A percentile compares a stretch with the other conserved stretches of the same genome.
phyloP scores from a whole-genome alignment of 768 basidiomycete genomes.

The Mrakia hoshinonis region DNA sequence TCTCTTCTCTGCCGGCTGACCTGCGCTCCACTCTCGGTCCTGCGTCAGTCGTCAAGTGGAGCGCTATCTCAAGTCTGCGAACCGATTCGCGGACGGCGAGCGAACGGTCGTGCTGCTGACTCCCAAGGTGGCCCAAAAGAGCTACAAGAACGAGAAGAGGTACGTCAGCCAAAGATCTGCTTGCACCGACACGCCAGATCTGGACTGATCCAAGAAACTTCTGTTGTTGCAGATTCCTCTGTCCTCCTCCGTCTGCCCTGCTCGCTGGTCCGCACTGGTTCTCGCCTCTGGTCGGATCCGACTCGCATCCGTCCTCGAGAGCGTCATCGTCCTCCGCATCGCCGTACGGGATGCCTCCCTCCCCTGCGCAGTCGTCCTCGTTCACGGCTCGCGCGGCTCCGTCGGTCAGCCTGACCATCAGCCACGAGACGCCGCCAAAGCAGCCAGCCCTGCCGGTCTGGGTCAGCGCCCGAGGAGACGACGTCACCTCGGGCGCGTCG shows the following conservation, averaged over 20 bases:
- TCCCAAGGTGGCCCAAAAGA: slow-evolving; percentile 95
- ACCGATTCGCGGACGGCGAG: slow-evolving; percentile 83
- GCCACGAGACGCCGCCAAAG: slow-evolving; percentile 64
- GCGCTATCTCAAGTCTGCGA: slow-evolving; percentile 72
- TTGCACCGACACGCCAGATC: background rate
- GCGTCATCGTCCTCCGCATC: background rate
- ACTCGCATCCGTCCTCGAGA: slow-evolving; percentile 11
- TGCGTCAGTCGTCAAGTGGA: slow-evolving; percentile 34
- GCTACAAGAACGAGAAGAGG: slow-evolving; percentile 93
- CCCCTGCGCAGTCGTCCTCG: background rate
- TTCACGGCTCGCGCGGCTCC: slow-evolving; percentile 42
- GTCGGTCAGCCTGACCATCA: slow-evolving; percentile 78
- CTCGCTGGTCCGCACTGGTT: slow-evolving; percentile 90
- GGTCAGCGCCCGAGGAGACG: background rate
- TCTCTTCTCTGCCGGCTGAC: background rate
- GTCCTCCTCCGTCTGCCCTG: slow-evolving; percentile 85
- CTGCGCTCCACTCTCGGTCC: background rate
- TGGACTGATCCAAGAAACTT: background rate
- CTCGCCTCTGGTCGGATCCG: slow-evolving; percentile 7
- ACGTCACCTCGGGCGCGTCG: background rate
- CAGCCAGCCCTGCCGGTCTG: background rate
- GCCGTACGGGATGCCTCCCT: background rate
- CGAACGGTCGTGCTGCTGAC: slow-evolving; percentile 93
- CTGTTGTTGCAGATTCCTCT: slow-evolving; percentile 57
- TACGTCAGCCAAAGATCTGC: slow-evolving; percentile 35